These are phyloP conservation scores for Pythium periplocum DNA, from an alignment of 352 stramenopile genomes.

Conservation along the genomic window DNA sequence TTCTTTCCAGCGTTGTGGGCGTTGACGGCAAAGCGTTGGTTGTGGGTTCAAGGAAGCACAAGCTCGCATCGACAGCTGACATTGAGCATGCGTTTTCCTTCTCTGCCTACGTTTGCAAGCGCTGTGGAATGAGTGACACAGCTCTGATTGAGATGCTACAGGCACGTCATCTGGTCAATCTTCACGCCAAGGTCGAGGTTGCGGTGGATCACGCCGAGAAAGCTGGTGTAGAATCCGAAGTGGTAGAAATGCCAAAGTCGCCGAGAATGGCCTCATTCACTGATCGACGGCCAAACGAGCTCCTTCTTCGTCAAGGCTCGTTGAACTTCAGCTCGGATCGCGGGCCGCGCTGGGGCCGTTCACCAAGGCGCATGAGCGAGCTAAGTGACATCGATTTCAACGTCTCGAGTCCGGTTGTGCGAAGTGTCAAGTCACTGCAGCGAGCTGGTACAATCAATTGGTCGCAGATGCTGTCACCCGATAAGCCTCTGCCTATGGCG, in stretches of 20 bases:
- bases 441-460: slow-evolving; percentile 45
- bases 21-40: slow-evolving; percentile 6
- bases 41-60: slow-evolving; percentile 10
- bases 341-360: slow-evolving; percentile 23
- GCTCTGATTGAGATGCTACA: slow-evolving; percentile 84
- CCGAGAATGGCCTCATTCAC: slow-evolving; percentile 20
- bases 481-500: slow-evolving; percentile 29
- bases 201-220: neutral
- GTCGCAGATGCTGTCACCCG: slow-evolving; percentile 29
- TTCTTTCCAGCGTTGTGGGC: slow-evolving; percentile 3
- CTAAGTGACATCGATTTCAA: slow-evolving; percentile 26
- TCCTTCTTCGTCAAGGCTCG: slow-evolving; percentile 6
- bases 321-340: slow-evolving; percentile 5
- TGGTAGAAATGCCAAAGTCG: slow-evolving; percentile 10
- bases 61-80: slow-evolving; percentile 54
- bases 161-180: slow-evolving; percentile 70
- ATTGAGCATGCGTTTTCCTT: slow-evolving; percentile 85
- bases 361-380: slow-evolving; percentile 60
- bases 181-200: slow-evolving; percentile 58
- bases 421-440: slow-evolving; percentile 19
- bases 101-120: slow-evolving; percentile 79
- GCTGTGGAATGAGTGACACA: slow-evolving; percentile 74
- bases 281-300: neutral
- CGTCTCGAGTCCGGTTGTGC: slow-evolving; percentile 13
- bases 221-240: slow-evolving; percentile 10